A percentile compares a stretch with the other conserved stretches of the same genome.
These are phyloP conservation scores for Irpex sp. DNA, from an alignment of 1,284 basidiomycete genomes.

Conservation along the genomic window DNA sequence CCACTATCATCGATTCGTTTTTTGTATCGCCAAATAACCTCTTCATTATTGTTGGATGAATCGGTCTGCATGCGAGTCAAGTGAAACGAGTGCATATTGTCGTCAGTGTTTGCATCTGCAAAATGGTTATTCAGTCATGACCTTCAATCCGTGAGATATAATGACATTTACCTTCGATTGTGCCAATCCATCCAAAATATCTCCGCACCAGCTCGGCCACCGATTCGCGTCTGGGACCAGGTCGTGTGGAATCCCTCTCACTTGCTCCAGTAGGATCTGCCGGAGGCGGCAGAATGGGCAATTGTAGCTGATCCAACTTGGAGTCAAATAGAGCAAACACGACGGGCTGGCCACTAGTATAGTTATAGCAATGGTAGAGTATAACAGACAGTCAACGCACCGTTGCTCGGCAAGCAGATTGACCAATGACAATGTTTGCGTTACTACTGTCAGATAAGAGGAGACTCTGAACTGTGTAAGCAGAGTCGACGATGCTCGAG, in stretches of 20 bases:
- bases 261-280: not conserved
- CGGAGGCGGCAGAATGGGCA: constrained; percentile 47
- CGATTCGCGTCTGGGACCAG: constrained; percentile 5
- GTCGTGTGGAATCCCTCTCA: constrained; percentile 4
- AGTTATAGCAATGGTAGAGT: constrained; percentile 7
- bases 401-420: constrained; percentile 28
- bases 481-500: not conserved
- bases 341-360: constrained; percentile 27
- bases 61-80: not conserved
- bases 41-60: not conserved
- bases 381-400: constrained; percentile 10
- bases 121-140: too few species aligned
- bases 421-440: constrained; percentile 37
- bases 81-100: not conserved
- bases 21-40: constrained; percentile 18
- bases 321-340: constrained; percentile 65
- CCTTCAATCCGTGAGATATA: too few species aligned
- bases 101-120: not conserved
- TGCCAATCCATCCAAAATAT: constrained; percentile 25
- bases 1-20: not conserved
- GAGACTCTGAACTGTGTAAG: constrained; percentile 31
- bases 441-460: constrained; percentile 46
- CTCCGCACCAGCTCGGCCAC: constrained; percentile 16
- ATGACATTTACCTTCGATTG: constrained; percentile 17
- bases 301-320: constrained; percentile 45